A percentile compares a stretch with the other conserved stretches of the same genome.
Conservation (phyloP, 73 alveolate species). For the Uronychia setigera region DNA sequence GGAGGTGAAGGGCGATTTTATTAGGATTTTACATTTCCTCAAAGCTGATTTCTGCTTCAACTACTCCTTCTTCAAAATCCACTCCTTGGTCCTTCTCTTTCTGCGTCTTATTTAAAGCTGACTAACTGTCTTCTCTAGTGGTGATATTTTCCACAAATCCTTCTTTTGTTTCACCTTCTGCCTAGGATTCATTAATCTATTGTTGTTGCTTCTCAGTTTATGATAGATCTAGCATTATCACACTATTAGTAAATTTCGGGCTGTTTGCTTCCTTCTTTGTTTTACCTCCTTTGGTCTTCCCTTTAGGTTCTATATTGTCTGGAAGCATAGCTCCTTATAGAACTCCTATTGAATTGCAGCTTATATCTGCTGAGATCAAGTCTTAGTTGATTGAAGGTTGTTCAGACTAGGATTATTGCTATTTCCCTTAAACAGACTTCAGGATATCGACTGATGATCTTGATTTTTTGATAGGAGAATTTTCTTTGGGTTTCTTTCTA, state of each 20-base stretch:
- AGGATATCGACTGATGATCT: neutral
- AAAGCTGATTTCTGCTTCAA: neutral
- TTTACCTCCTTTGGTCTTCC: neutral
- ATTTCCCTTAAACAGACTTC: too few relatives aligned
- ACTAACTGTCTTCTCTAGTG: neutral
- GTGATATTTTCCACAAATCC: neutral
- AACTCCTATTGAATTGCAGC: neutral
- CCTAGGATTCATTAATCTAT: neutral
- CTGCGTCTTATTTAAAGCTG: neutral
- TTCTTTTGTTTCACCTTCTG: neutral
- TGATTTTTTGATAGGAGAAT: too few relatives aligned
- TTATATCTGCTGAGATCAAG: neutral
- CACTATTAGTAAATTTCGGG: neutral
- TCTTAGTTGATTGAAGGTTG: neutral
- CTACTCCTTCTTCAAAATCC: too few relatives aligned
- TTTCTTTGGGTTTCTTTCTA: neutral
- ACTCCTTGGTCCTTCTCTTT: neutral
- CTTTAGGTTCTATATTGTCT: neutral
- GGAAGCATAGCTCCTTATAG: neutral
- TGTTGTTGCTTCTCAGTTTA: neutral
- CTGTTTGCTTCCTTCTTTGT: neutral
- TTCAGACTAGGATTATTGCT: too few relatives aligned
- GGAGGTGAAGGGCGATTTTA: neutral
- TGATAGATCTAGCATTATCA: neutral
- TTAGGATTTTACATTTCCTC: neutral